Conservation (phyloP, 352 stramenopile species). For the Phytophthora pistaciae region DNA sequence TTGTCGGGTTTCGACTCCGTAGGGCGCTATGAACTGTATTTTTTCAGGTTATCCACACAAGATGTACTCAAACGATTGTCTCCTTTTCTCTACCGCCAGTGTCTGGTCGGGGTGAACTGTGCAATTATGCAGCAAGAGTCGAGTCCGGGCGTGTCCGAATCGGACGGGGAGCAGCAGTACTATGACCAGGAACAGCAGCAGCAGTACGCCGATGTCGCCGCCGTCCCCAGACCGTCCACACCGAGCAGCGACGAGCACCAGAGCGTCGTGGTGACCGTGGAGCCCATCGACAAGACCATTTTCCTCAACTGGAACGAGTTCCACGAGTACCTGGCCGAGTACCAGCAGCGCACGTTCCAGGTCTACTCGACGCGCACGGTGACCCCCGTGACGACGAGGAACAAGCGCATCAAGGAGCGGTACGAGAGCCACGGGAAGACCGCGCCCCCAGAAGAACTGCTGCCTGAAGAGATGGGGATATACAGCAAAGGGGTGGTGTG, state of each 20-base stretch:
- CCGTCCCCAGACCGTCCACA: background rate
- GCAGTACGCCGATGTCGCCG: background rate
- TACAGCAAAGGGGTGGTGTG: constrained; percentile 42
- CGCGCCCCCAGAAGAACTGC: constrained; percentile 19
- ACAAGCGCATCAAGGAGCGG: constrained; percentile 34
- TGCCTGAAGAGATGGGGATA: constrained; percentile 32
- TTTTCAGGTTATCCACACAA: too few relatives aligned
- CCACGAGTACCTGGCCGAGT: constrained; percentile 35
- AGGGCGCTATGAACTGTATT: too few relatives aligned
- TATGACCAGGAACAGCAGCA: background rate
- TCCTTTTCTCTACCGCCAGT: constrained; percentile 8
- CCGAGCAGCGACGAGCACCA: constrained; percentile 15
- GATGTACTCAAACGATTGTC: too few relatives aligned
- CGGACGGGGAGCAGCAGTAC: background rate
- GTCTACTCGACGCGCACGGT: constrained; percentile 36
- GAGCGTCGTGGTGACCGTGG: constrained; percentile 20
- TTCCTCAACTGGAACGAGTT: constrained; percentile 41
- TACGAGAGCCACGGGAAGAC: constrained; percentile 13
- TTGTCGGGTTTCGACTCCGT: too few relatives aligned
- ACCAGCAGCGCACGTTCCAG: constrained; percentile 43
- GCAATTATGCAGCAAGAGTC: constrained; percentile 17
- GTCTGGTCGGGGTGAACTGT: constrained; percentile 32
- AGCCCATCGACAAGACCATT: constrained; percentile 24
- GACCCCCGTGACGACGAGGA: constrained; percentile 29
- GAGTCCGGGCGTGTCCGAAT: constrained; percentile 5